phyloP scores from a whole-genome alignment of 2,329 filamentous ascomycete genomes.

The Diaporthe capsici region DNA sequence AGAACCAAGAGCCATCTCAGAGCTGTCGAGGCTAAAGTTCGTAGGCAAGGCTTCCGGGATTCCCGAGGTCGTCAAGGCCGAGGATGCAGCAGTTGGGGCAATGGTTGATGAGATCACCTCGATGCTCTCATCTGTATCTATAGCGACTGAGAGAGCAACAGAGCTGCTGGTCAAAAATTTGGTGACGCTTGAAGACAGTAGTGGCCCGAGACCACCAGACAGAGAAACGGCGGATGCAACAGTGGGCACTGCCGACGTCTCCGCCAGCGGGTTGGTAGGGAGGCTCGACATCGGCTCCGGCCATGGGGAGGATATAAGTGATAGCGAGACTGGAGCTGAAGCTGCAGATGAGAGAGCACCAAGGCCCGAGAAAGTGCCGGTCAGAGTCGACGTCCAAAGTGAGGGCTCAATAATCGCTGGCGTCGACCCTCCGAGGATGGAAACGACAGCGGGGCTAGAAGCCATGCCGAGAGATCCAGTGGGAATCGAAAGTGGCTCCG shows the following conservation, averaged over 20 bases:
- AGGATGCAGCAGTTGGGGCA: slow-evolving; percentile 37
- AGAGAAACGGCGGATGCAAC: slow-evolving; percentile 33
- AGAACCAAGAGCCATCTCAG: slow-evolving; percentile 27
- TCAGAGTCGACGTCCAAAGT: slow-evolving; percentile 26
- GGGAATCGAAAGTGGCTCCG: slow-evolving; percentile 15
- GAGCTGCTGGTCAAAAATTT: not conserved
- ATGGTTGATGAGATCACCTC: slow-evolving; percentile 38
- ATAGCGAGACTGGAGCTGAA: not conserved
- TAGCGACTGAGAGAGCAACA: not conserved
- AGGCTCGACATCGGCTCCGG: not conserved
- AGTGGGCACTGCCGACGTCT: slow-evolving; percentile 15
- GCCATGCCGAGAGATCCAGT: not conserved
- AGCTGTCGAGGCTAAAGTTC: slow-evolving; percentile 32
- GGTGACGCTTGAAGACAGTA: slow-evolving; percentile 32
- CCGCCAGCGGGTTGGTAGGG: not conserved
- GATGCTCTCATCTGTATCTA: slow-evolving; percentile 7
- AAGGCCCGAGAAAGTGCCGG: slow-evolving; percentile 28
- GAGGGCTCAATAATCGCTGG: slow-evolving; percentile 1
- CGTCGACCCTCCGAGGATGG: slow-evolving; percentile 25
- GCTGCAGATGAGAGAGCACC: not conserved
- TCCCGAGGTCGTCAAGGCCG: slow-evolving; percentile 39
- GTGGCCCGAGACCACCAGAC: slow-evolving; percentile 36
- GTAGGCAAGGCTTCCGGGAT: slow-evolving; percentile 35
- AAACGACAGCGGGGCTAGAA: slow-evolving; percentile 25
- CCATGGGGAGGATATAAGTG: slow-evolving; percentile 3